Evolutionary conservation across 495 filamentous ascomycete species (phyloP).

Genomic region (Beverwykella pulmonaria): DNA sequence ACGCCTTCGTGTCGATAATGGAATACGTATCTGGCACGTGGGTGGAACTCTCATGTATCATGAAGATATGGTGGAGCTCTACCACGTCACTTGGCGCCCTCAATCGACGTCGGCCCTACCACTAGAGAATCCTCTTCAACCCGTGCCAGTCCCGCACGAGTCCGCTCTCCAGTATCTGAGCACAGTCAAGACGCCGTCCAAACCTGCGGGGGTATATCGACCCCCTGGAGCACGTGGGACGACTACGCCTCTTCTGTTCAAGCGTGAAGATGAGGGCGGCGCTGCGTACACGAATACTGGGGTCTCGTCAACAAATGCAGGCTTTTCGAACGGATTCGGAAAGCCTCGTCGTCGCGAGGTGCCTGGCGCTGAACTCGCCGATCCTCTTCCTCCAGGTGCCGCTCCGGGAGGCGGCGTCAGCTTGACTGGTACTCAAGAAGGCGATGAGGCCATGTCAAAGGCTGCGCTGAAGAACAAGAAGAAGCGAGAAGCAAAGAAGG

Average conservation of each 20-base stretch:
- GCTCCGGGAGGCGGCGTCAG: conserved; percentile 73
- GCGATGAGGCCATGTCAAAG: conserved; percentile 73
- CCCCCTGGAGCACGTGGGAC: conserved; percentile 93
- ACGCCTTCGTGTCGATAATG: conserved; percentile 92
- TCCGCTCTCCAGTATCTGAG: conserved; percentile 83
- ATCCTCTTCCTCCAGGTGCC: conserved; percentile 65
- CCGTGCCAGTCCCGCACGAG: conserved; percentile 76
- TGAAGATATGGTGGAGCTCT: conserved; percentile 89
- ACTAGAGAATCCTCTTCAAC: conserved; percentile 71
- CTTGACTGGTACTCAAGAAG: conserved; percentile 59
- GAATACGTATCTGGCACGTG: conserved; percentile 92
- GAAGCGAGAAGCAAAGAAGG: conserved; percentile 95
- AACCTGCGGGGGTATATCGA: conserved; percentile 92
- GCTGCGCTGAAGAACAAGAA: conserved; percentile 97
- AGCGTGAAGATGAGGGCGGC: conserved; percentile 95
- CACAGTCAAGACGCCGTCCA: conserved; percentile 87
- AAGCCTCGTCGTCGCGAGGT: conserved; percentile 68
- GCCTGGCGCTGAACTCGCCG: conserved; percentile 73
- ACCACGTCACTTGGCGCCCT: conserved; percentile 89
- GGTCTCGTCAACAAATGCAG: conserved; percentile 55
- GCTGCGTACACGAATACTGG: conserved; percentile 86
- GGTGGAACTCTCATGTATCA: conserved; percentile 90
- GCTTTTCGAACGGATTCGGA: conserved; percentile 73
- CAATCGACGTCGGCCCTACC: conserved; percentile 62
- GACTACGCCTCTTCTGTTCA: conserved; percentile 88